Conservation (phyloP, 306 rosid species). For the Quercus glauca region DNA sequence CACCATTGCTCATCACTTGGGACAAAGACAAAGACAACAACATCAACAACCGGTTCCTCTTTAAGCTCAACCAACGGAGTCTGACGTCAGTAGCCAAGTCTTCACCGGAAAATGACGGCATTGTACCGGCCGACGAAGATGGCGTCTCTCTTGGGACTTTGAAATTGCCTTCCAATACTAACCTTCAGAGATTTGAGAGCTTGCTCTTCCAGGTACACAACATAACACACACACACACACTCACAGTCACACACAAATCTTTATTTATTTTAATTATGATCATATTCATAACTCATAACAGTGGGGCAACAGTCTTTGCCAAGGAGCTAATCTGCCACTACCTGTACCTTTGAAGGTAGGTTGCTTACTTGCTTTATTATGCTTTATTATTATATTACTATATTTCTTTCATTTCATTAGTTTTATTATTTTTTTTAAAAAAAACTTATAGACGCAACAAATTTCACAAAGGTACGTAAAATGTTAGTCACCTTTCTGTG, state of each 20-base stretch:
- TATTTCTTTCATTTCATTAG: background rate
- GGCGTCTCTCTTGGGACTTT: slow-evolving; percentile 85
- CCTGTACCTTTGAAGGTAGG: slow-evolving; percentile 81
- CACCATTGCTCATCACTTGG: slow-evolving; percentile 7
- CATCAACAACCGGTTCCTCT: slow-evolving; percentile 12
- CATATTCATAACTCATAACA: slow-evolving; percentile 22
- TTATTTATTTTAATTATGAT: no score
- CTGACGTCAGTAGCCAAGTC: slow-evolving; percentile 27
- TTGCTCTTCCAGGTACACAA: slow-evolving; percentile 67
- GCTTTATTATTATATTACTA: no score
- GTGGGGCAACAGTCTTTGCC: slow-evolving; percentile 96
- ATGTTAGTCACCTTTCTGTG: no score
- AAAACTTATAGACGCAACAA: no score
- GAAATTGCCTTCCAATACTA: slow-evolving; percentile 61
- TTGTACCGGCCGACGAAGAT: slow-evolving; percentile 36
- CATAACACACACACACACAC: background rate
- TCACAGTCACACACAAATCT: background rate
- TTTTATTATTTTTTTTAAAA: no score
- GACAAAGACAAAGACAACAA: background rate
- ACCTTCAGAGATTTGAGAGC: slow-evolving; percentile 62
- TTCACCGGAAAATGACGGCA: slow-evolving; percentile 34
- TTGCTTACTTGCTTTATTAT: background rate
- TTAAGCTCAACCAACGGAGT: slow-evolving; percentile 11
- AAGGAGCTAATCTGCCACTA: slow-evolving; percentile 92
- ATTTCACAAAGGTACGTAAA: no score